Percentiles rank a stretch among this genome's conserved stretches.
These are phyloP conservation scores for Leccinum incarnatum DNA, from an alignment of 768 basidiomycete genomes.

Conservation along the genomic window DNA sequence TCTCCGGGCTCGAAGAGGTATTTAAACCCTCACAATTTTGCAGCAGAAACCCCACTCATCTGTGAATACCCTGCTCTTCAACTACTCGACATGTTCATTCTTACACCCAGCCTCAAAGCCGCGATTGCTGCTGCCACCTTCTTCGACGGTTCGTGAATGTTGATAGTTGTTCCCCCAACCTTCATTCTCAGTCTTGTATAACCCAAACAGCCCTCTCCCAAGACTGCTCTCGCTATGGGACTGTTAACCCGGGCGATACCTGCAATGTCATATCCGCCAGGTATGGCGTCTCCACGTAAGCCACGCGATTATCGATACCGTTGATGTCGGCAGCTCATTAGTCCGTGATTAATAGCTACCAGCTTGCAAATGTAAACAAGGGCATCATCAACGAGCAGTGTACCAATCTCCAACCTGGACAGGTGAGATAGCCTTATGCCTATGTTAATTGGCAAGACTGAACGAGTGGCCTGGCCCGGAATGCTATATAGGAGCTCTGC, in stretches of 20 bases:
- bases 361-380: constrained; percentile 53
- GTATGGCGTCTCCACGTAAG: constrained; percentile 62
- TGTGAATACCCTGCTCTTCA: no score
- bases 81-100: neutral
- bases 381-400: constrained; percentile 48
- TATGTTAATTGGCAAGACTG: neutral
- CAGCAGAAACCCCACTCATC: no score
- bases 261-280: constrained; percentile 32
- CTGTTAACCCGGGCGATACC: neutral
- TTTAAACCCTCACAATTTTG: no score
- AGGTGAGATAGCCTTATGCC: constrained; percentile 34
- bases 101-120: neutral
- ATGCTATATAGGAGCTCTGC: constrained; percentile 41
- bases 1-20: no score
- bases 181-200: neutral
- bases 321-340: neutral
- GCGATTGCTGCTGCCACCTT: neutral
- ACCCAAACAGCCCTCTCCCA: neutral
- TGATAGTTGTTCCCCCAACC: neutral
- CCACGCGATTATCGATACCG: neutral
- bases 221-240: neutral
- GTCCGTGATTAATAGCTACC: constrained; percentile 40
- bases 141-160: neutral
- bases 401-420: constrained; percentile 49
- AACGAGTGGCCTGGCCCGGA: neutral